Percentiles rank a stretch among this genome's conserved stretches.
Conservation (phyloP, 305 asterid species). For the Fraxinus baroniana region DNA sequence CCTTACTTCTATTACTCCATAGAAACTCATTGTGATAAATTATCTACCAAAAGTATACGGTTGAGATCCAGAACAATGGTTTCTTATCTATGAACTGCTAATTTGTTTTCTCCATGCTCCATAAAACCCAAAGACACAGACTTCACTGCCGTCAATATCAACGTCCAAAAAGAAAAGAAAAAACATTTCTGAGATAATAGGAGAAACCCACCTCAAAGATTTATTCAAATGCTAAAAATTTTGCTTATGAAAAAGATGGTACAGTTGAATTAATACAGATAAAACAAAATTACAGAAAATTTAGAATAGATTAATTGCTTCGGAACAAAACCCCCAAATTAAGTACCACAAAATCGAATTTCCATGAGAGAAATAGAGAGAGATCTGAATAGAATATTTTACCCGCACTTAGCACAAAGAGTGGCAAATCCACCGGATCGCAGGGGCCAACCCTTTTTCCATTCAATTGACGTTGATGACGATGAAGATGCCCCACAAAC, state of each 20-base stretch:
- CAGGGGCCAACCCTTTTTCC: conserved; percentile 82
- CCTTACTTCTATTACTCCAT: not conserved
- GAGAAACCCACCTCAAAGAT: not conserved
- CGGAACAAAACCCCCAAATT: not conserved
- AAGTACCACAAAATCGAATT: not conserved
- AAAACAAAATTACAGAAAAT: conserved; percentile 13
- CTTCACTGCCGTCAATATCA: not conserved
- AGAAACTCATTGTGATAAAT: not conserved
- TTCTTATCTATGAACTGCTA: not conserved
- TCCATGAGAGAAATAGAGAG: not conserved
- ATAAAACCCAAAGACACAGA: conserved; percentile 1
- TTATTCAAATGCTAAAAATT: conserved; percentile 9
- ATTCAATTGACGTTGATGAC: conserved; percentile 39
- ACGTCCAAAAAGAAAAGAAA: not conserved
- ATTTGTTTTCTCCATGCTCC: not conserved
- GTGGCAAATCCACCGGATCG: conserved; percentile 73
- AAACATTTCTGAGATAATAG: not conserved
- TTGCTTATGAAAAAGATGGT: not conserved
- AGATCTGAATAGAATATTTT: conserved; percentile 7
- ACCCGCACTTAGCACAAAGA: conserved; percentile 85
- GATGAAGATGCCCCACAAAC: conserved; percentile 39
- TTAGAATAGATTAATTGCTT: not conserved
- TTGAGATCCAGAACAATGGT: conserved; percentile 1
- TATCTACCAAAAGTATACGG: not conserved
- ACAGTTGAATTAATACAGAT: conserved; percentile 12